Evolutionary conservation across 768 basidiomycete genomes (phyloP).

Genomic region (Trametes cinnabarina): DNA sequence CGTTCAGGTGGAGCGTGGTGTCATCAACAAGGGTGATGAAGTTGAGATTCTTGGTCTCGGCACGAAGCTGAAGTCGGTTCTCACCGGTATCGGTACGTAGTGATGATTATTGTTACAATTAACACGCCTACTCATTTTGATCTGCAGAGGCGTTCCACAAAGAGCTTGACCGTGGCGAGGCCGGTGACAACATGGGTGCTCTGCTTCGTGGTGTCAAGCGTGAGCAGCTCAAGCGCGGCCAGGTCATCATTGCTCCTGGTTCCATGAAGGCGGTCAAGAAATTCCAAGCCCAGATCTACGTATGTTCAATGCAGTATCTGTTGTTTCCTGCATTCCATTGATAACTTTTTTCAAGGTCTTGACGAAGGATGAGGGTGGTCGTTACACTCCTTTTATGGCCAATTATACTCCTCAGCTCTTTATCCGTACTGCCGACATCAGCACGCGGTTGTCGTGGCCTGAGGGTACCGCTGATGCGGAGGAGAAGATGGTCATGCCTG

Average conservation of each 20-base stretch:
- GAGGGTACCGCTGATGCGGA: conserved; percentile 75
- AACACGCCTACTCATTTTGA: not conserved
- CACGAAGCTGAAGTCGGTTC: conserved; percentile 77
- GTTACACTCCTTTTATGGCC: conserved; percentile 87
- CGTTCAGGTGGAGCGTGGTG: conserved; percentile 83
- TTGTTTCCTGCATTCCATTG: not conserved
- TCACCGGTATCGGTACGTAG: conserved; percentile 85
- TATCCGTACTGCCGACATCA: conserved; percentile 93
- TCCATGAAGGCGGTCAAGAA: conserved; percentile 93
- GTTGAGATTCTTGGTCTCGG: conserved; percentile 92
- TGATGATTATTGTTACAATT: not conserved
- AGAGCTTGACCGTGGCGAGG: conserved; percentile 95
- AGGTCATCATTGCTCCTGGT: conserved; percentile 85
- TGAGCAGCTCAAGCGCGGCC: conserved; percentile 91
- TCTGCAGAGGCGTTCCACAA: conserved; percentile 97
- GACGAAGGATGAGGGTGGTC: conserved; percentile 86
- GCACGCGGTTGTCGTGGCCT: conserved; percentile 81
- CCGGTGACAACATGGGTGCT: conserved; percentile 99
- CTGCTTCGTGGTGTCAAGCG: conserved; percentile 96
- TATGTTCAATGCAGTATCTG: conserved; percentile 34
- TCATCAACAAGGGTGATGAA: conserved; percentile 87
- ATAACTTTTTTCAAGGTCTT: conserved; percentile 51
- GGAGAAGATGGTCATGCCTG: conserved; percentile 98
- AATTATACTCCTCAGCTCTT: conserved; percentile 96
- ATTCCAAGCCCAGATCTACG: conserved; percentile 92